phyloP scores from a whole-genome alignment of 164 flowering plant genomes.

The Liquidambar formosana region DNA sequence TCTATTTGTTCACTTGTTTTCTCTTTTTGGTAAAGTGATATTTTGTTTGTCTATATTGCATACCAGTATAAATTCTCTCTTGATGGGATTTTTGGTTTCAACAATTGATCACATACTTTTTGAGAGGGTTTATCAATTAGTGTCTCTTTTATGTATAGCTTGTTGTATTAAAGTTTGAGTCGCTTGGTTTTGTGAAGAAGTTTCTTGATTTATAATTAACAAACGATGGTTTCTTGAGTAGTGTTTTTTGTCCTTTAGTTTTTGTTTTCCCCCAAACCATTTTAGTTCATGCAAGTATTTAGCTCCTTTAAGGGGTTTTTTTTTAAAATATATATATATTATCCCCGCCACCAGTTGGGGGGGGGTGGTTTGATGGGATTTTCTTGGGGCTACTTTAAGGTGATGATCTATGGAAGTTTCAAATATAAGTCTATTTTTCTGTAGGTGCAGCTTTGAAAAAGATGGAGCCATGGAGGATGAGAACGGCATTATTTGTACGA shows the following conservation, averaged over 20 bases:
- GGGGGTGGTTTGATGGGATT: too few species aligned
- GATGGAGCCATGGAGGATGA: constrained; percentile 70
- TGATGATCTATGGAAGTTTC: background rate
- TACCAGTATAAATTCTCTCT: background rate
- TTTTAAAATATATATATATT: too few species aligned
- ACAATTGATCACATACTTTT: background rate
- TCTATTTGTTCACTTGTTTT: background rate
- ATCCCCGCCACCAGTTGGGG: too few species aligned
- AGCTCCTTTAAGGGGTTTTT: too few species aligned
- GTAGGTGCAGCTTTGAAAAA: constrained; percentile 72
- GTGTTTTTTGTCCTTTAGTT: background rate
- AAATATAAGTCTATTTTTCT: background rate
- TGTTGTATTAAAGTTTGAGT: background rate
- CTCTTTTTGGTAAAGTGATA: background rate
- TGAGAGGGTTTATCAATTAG: too few species aligned
- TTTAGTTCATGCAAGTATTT: background rate
- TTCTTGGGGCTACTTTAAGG: background rate
- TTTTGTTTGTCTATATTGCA: background rate
- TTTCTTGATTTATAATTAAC: background rate
- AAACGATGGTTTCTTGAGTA: background rate
- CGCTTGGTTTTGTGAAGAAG: too few species aligned
- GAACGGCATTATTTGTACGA: constrained; percentile 72
- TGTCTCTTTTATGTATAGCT: background rate
- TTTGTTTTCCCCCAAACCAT: too few species aligned
- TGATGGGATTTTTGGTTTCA: background rate